A percentile compares a stretch with the other conserved stretches of the same genome.
These are phyloP conservation scores for Umbelopsis sp. DNA, from an alignment of 192 early-diverging fungal species.

Conservation along the genomic window DNA sequence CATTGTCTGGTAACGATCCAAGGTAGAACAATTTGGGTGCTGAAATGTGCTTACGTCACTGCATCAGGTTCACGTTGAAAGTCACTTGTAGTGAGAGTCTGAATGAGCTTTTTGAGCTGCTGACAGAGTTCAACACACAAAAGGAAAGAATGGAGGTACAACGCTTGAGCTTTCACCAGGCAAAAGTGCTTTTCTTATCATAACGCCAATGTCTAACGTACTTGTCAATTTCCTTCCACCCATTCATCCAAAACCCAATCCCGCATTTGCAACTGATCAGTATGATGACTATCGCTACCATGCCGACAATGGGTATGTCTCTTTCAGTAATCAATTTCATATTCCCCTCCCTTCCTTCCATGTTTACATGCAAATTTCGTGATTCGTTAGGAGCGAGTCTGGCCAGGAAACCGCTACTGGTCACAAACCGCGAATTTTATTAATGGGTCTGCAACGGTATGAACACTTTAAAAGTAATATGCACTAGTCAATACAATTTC, in stretches of 20 bases:
- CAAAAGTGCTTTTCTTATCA: constrained; percentile 1
- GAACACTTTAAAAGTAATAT: neutral
- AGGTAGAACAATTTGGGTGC: too few relatives aligned
- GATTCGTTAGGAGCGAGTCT: constrained; percentile 20
- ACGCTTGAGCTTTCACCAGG: neutral
- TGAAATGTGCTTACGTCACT: too few relatives aligned
- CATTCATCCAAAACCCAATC: neutral
- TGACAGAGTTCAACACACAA: constrained; percentile 16
- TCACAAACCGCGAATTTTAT: constrained; percentile 43
- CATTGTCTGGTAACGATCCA: too few relatives aligned
- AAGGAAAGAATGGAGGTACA: constrained; percentile 19
- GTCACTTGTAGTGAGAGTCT: neutral
- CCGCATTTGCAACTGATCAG: constrained; percentile 1
- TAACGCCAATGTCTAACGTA: constrained; percentile 11
- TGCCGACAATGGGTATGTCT: constrained; percentile 1
- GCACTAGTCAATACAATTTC: neutral
- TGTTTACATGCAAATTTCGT: neutral
- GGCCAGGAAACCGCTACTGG: constrained; percentile 24
- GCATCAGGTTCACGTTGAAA: too few relatives aligned
- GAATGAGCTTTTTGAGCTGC: constrained; percentile 8
- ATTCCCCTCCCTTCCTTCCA: neutral
- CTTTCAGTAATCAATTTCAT: neutral
- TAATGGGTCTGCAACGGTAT: constrained; percentile 52
- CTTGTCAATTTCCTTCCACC: constrained; percentile 19
- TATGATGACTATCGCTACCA: constrained; percentile 15